phyloP scores from a whole-genome alignment of 1,284 basidiomycete species.

The Ceratobasidium sp. region DNA sequence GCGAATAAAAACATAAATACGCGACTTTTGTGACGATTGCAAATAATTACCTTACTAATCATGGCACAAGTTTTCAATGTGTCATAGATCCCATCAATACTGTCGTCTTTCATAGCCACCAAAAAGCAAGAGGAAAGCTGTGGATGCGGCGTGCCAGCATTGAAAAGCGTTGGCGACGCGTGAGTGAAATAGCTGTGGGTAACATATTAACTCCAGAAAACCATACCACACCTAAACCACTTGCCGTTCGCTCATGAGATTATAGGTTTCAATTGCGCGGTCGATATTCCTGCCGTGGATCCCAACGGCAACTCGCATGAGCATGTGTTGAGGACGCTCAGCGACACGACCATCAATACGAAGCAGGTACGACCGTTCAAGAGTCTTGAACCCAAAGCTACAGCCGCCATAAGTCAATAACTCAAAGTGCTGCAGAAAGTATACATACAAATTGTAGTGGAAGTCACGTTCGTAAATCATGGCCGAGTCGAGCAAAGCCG shows the following conservation, averaged over 20 bases:
- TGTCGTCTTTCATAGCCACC: slow-evolving; percentile 98
- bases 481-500: slow-evolving; percentile 88
- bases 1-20: background rate
- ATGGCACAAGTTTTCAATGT: slow-evolving; percentile 98
- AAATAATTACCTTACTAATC: slow-evolving; percentile 84
- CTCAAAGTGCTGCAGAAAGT: background rate
- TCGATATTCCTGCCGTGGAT: slow-evolving; percentile 95
- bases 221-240: slow-evolving; percentile 52
- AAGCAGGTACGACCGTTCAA: slow-evolving; percentile 97
- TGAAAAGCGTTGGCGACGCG: slow-evolving; percentile 98
- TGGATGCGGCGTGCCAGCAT: slow-evolving; percentile 95
- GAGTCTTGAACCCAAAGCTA: slow-evolving; percentile 99
- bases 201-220: slow-evolving; percentile 71
- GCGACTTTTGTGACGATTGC: too few relatives aligned
- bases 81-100: slow-evolving; percentile 99
- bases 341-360: slow-evolving; percentile 95
- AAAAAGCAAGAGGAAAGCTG: slow-evolving; percentile 99
- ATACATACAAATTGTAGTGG: slow-evolving; percentile 88
- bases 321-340: slow-evolving; percentile 98
- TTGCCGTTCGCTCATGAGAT: slow-evolving; percentile 69
- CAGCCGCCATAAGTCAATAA: slow-evolving; percentile 5
- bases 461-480: slow-evolving; percentile 99
- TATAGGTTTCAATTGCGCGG: slow-evolving; percentile 85
- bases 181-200: slow-evolving; percentile 99
- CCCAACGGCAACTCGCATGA: slow-evolving; percentile 99